Percentiles rank a stretch among this genome's conserved stretches.
Evolutionary conservation across 2,329 filamentous ascomycete species (phyloP).

Genomic region (Fusarium torreyae): DNA sequence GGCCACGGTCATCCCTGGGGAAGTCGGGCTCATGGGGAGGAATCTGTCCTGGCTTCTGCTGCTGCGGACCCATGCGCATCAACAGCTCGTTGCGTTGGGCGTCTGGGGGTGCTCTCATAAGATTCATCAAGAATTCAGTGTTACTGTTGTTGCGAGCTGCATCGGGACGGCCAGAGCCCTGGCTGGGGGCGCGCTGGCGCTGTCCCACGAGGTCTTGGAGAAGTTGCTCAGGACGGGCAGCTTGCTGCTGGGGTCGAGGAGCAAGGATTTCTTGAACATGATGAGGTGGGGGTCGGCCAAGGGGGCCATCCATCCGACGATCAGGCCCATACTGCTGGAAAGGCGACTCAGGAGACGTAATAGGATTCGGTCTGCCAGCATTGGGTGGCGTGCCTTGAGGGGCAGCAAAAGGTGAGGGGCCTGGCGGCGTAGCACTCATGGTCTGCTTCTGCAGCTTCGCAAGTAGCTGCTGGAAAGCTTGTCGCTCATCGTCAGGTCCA

Average conservation of each 20-base stretch:
- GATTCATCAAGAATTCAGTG: slow-evolving; percentile 86
- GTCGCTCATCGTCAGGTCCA: slow-evolving; percentile 78
- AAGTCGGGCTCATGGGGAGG: slow-evolving; percentile 64
- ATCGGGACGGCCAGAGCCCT: slow-evolving; percentile 64
- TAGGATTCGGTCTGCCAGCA: slow-evolving; percentile 54
- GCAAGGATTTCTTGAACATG: slow-evolving; percentile 68
- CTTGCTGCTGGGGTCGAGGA: slow-evolving; percentile 66
- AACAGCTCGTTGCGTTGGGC: slow-evolving; percentile 67
- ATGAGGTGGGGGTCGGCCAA: slow-evolving; percentile 59
- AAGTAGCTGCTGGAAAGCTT: slow-evolving; percentile 86
- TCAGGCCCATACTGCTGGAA: slow-evolving; percentile 64
- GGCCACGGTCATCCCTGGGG: slow-evolving; percentile 52
- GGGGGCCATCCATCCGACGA: slow-evolving; percentile 58
- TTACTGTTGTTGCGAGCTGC: slow-evolving; percentile 71
- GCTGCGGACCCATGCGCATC: slow-evolving; percentile 66
- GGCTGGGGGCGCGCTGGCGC: slow-evolving; percentile 69
- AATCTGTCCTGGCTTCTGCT: slow-evolving; percentile 52
- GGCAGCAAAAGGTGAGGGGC: slow-evolving; percentile 60
- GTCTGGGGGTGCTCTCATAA: slow-evolving; percentile 76
- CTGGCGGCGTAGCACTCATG: slow-evolving; percentile 62
- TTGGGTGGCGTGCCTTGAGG: slow-evolving; percentile 54
- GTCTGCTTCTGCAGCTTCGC: slow-evolving; percentile 81
- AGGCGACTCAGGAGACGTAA: slow-evolving; percentile 63
- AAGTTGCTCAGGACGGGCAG: slow-evolving; percentile 71
- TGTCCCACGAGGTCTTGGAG: slow-evolving; percentile 73